Conservation (phyloP, 2,329 filamentous ascomycete species). For the Xylaria sp. region DNA sequence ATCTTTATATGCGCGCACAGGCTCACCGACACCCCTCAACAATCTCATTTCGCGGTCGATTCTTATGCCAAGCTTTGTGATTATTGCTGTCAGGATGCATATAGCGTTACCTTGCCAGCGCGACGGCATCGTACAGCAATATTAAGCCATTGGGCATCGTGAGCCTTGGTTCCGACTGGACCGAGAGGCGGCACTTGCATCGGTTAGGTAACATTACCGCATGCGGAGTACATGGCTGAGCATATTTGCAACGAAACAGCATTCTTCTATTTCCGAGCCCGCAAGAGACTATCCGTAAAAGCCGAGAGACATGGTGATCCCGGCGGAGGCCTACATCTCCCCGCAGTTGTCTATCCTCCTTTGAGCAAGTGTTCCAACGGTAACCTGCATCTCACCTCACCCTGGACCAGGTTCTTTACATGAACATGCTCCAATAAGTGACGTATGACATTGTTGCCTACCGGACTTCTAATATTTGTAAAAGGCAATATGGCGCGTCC, state of each 20-base stretch:
- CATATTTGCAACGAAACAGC: not conserved
- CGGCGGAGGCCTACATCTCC: conserved; percentile 4
- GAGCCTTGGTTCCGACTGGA: conserved; percentile 16
- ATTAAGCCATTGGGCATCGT: not conserved
- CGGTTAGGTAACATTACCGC: conserved; percentile 21
- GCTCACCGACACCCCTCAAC: not conserved
- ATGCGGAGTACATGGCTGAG: not conserved
- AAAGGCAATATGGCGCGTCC: not conserved
- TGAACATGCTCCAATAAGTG: not conserved
- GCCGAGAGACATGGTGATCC: not conserved
- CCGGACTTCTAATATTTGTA: not conserved
- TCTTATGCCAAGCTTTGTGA: not conserved
- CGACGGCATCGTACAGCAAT: not conserved
- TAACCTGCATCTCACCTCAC: conserved; percentile 1
- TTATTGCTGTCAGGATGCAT: not conserved
- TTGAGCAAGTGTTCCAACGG: not conserved
- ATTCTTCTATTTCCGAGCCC: not conserved
- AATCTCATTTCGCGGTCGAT: not conserved
- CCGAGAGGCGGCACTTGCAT: conserved; percentile 15
- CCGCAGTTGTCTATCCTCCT: conserved; percentile 11
- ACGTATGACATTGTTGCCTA: not conserved
- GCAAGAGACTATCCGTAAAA: conserved; percentile 2
- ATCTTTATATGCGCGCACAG: conserved; percentile 16
- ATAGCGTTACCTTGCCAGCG: not conserved
- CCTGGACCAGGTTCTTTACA: not conserved